Base-by-base conservation (phyloP, 2,329 filamentous ascomycete genomes). In the Arthrinium phaeospermum region DNA sequence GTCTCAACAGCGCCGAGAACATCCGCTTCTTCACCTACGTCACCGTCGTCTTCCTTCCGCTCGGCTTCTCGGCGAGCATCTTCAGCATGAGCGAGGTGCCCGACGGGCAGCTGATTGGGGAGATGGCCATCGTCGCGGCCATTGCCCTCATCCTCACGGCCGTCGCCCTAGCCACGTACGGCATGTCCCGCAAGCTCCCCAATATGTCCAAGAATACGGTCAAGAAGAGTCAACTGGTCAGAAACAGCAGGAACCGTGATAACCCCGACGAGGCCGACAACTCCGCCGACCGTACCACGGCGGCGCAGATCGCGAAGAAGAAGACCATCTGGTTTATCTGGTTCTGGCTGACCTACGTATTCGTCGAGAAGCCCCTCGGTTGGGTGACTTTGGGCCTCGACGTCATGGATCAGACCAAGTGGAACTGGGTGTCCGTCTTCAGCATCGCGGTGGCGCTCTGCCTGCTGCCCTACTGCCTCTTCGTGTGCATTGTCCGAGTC, bases 11-110 rank as follows among this genome's bases (percentile, higher is more conserved):
- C 1, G 75, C 77, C 0, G 76, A 80, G 61, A 78, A 81, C 67
- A 77, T 82, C 64, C 76, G 76, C 0, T 75, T 78, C 53, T 82
- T 82, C 70, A 82, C 81, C 0, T 81, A 81, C 68, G 78, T 80
- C 4, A 82, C 80, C 0, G 78, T 80, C 5, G 76, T 82, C 30
- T 82, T 82, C 72, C 72, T 82, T 3, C 80, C 80, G 0, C 72
- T 80, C 0, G 78, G 80, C 10, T 79, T 82, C 37, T 78, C 78
- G 1, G 73, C 78, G 2, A 78, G 77, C 44, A 73, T 82, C 4
- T 81, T 80, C 72, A 81, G 81, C 61, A 82, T 81, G 79, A 75
- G 69, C 44, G 77, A 72, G 3, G 41, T 72, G 24, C 79, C 80
- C 5, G 61, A 68, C 6, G 37, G n/a, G 5, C 46, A 61, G 1